Evolutionary conservation across 2,329 filamentous ascomycete genomes (phyloP), one percentile per base, ranked within the genome.

Genomic region (Tolypocladium guangdongense): DNA sequence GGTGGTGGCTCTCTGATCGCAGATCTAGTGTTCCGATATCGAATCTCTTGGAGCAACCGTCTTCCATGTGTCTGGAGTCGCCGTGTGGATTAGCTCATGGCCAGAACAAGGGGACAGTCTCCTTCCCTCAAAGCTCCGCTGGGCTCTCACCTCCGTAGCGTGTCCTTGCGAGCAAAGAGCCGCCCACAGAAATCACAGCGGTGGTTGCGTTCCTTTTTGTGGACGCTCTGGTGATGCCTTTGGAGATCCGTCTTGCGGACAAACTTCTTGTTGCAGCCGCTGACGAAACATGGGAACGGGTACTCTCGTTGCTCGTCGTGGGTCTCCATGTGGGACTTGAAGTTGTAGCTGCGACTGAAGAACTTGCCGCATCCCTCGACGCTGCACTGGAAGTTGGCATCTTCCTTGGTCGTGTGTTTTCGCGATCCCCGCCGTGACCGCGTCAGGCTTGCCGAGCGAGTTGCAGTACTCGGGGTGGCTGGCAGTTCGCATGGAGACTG

Each of bases 261-360:
- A 68, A 95, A 95, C 51, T 81, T 81, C 71, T 86, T 89, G 59
- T 71, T 77, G 69, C 90, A 96, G 51, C 77, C 78, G 2, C 76
- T 68, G 33, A 82, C 72, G 1, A 73, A 72, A 68, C 90, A 95
- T 1, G 77, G 75, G 62, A 89, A 86, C 0, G 84, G 83, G 62
- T 87, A 88, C 61, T 82, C 81, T 54, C 86, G 78, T 55, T 81
- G 78, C 16, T 88, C 83, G 63, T 93, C 83, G 64, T 96, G 90
- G 1, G 84, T 91, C 63, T 91, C 86, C 77, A 91, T 79, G 66
- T 95, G 90, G 33, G 89, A 87, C 63, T 88, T 90, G 71, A 85
- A 89, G 70, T 95, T 95, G 73, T 92, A 95, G 62, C 82, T 86
- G 57, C 90, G 78, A 59, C 88, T 88, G 66, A 95, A 95, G 18